Evolutionary conservation across 1,284 basidiomycete genomes (phyloP), one percentile per base, ranked within the genome.

Genomic region (Xerocomus minutiporus): DNA sequence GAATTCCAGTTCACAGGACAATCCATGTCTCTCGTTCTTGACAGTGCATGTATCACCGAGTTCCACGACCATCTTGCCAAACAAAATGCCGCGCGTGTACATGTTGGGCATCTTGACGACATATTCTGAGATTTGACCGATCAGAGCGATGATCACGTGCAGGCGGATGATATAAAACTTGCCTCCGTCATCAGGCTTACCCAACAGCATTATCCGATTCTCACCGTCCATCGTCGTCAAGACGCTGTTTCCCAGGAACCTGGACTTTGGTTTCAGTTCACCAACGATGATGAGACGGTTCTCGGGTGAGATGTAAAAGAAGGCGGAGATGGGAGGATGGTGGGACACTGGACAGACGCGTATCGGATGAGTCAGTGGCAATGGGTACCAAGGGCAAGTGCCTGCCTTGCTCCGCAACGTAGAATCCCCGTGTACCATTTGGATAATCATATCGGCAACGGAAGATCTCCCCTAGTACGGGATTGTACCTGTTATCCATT

Each of bases 21-120:
- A 72, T 29, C 85, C 84, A 46, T 84, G 86, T 61, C 82, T 82
- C 57, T 89, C 86, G 73, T 94, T 95, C 71, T 83, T 82, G 52
- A 94, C 91, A n/a, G 77, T 81, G 64, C 91, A 93, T 29, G 83
- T 82, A 72, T 99, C 96, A 8, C 96, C 96, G 13, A 99, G 79
- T 74, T 99, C 96, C 47, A 97, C 78, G 17, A 98, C 87, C 94
- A 99, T 97, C 78, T 94, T 96, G 15, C 96, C 97, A 68, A 97
- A 98, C 42, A 98, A 73, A 62, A 99, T 99, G 1, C 97, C 96
- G 42, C 96, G 83, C 20, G 95, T 95, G 68, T 97, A 98, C 90
- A 96, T 96, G 75, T 96, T 97, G 32, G 94, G 94, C 93, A 97
- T 96, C 55, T 88, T 88, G 61, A 93, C 83, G 54, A 89, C 79